phyloP scores from a whole-genome alignment of 1,139 yeast species.

The Kurtzmaniella quercitrusa region DNA sequence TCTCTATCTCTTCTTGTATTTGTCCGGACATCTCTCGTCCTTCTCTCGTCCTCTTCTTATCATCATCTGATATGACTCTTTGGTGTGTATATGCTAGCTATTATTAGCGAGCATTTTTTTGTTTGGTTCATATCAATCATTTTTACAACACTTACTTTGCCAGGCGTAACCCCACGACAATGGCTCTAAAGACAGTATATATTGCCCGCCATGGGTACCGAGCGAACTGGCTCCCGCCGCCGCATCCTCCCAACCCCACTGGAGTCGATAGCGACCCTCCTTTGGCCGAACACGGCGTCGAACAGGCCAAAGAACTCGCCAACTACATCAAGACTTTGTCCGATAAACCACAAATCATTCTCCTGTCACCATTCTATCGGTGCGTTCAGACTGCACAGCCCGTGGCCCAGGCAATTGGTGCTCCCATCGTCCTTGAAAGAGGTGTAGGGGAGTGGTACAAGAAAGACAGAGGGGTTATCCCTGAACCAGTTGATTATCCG shows the following conservation, averaged over 20 bases:
- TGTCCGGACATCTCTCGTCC: too few relatives aligned
- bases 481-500: slow-evolving; percentile 54
- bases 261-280: slow-evolving; percentile 82
- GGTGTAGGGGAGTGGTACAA: slow-evolving; percentile 76
- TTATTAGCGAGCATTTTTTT: too few relatives aligned
- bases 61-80: too few relatives aligned
- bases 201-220: slow-evolving; percentile 73
- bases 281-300: slow-evolving; percentile 72
- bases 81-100: too few relatives aligned
- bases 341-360: slow-evolving; percentile 53
- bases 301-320: slow-evolving; percentile 74
- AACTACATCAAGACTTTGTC: slow-evolving; percentile 38
- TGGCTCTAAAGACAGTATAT: slow-evolving; percentile 44
- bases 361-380: slow-evolving; percentile 83
- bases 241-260: slow-evolving; percentile 72
- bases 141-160: too few relatives aligned
- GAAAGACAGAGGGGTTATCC: slow-evolving; percentile 48
- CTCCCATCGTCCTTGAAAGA: slow-evolving; percentile 60
- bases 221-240: slow-evolving; percentile 77
- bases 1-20: too few relatives aligned
- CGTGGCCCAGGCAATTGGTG: slow-evolving; percentile 49
- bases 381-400: slow-evolving; percentile 82
- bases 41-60: too few relatives aligned
- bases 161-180: too few relatives aligned
- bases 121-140: too few relatives aligned